Evolutionary conservation across 257 asterid species (phyloP), one percentile per base, ranked within the genome.

Genomic region (Solanum gandarillasii): DNA sequence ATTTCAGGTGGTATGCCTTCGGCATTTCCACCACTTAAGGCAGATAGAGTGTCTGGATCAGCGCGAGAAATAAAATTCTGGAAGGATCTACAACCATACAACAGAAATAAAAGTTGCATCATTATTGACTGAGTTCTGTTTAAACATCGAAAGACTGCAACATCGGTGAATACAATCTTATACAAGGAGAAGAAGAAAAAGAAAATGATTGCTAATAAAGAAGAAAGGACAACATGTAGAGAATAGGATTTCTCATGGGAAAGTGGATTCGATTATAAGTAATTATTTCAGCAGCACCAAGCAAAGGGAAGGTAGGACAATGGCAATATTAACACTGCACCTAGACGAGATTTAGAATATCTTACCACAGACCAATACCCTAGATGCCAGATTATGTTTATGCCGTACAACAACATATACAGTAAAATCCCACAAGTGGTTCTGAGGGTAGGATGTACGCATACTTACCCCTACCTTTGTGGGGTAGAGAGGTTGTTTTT

Each of bases 1-100:
- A 96, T 96, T 88, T 93, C 99, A 60, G 98, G 98, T 83, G 99
- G 90, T 85, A 97, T 87, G 23, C 95, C 98, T 72, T 96, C 98
- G 84, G 89, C 90, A 83, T 92, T 91, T 83, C 98, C 98, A 84
- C 96, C 95, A 93, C 92, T 91, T 43, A 97, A 62, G 35, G 98
- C 95, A 88, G 98, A 88, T 83, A 94, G 90, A 35, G 98, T 93
- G 89, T 94, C 95, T 14, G 99, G 99, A 89, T 95, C 98, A 38
- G 96, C 88, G 73, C 90, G 93, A 82, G 98, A 95, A 89, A 96
- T 93, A 88, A 94, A 93, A 88, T 93, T 90, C 92, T 95, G 98
- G 92, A 94, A 96, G 87, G 99, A 94, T 90, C 99, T 96, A 90
- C 60, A 89, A 41, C 60, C 87, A 87, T 88, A 87, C 41, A 34